These are phyloP conservation scores for Podila minutissima DNA, from an alignment of 192 early-diverging fungal species.

Conservation along the genomic window DNA sequence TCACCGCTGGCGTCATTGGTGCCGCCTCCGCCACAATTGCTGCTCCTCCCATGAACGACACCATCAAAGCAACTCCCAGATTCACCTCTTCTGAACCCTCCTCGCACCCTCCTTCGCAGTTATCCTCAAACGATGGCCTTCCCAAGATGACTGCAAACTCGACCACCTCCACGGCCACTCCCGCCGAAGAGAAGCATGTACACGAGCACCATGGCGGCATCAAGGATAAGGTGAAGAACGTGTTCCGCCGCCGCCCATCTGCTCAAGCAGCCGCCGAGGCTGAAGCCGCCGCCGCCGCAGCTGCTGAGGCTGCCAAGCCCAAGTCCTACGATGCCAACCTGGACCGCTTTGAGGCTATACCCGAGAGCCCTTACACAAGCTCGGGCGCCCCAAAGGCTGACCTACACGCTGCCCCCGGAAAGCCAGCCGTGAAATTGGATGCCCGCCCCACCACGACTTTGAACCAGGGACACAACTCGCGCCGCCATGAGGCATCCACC, in stretches of 20 bases:
- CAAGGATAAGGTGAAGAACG: slow-evolving; percentile 21
- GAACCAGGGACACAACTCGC: slow-evolving; percentile 10
- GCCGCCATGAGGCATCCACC: not conserved
- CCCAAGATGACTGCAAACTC: too few relatives aligned
- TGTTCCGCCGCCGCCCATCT: slow-evolving; percentile 24
- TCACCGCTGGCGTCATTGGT: slow-evolving; percentile 18
- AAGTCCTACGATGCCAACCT: not conserved
- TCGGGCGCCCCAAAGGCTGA: slow-evolving; percentile 13
- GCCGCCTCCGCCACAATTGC: slow-evolving; percentile 10
- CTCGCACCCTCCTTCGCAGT: not conserved
- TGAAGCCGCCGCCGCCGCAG: not conserved
- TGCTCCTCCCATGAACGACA: slow-evolving; percentile 21
- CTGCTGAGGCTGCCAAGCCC: not conserved
- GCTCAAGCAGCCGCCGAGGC: not conserved
- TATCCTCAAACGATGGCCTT: not conserved
- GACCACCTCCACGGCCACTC: not conserved
- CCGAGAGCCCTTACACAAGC: slow-evolving; percentile 1
- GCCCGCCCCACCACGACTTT: slow-evolving; percentile 4
- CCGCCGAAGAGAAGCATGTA: not conserved
- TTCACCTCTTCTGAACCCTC: not conserved
- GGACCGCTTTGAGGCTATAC: not conserved
- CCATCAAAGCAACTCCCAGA: not conserved
- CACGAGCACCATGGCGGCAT: not conserved
- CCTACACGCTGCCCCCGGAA: slow-evolving; percentile 6
- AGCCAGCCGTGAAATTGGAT: slow-evolving; percentile 9